phyloP scores from a whole-genome alignment of 2,329 filamentous ascomycete genomes.

The Parafenestella ontariensis region DNA sequence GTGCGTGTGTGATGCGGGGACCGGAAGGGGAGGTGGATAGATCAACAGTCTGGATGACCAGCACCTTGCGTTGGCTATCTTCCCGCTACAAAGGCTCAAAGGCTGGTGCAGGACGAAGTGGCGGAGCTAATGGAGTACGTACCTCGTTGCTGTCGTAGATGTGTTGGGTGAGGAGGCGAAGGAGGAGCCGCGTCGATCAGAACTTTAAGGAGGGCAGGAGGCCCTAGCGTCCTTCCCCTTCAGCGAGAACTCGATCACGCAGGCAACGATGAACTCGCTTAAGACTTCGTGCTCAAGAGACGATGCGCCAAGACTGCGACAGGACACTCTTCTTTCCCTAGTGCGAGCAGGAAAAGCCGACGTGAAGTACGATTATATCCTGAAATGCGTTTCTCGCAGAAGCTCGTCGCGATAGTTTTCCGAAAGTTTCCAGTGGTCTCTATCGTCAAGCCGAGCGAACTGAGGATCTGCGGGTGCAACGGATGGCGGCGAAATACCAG shows the following conservation, averaged over 20 bases:
- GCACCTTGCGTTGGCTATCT: neutral
- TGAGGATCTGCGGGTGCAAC: neutral
- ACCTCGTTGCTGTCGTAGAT: neutral
- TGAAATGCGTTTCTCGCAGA: neutral
- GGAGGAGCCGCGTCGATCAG: neutral
- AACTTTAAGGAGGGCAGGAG: neutral
- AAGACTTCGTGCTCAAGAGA: conserved; percentile 6
- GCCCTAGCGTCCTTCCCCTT: conserved; percentile 8
- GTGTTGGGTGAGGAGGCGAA: neutral
- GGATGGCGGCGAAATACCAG: neutral
- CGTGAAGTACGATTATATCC: conserved; percentile 1
- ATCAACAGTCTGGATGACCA: neutral
- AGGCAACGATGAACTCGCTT: neutral
- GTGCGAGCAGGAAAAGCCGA: neutral
- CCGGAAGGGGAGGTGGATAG: neutral
- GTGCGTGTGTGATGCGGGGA: neutral
- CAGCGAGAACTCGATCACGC: neutral
- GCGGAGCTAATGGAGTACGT: neutral
- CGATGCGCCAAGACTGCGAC: conserved; percentile 1
- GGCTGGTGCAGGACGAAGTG: neutral
- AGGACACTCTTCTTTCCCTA: neutral
- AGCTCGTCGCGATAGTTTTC: neutral
- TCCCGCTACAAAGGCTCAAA: neutral
- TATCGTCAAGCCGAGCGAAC: neutral
- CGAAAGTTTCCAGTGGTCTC: neutral